A percentile compares a stretch with the other conserved stretches of the same genome.
These are phyloP conservation scores for Beauveria sp. DNA, from an alignment of 2,329 filamentous ascomycete species.

Conservation along the genomic window DNA sequence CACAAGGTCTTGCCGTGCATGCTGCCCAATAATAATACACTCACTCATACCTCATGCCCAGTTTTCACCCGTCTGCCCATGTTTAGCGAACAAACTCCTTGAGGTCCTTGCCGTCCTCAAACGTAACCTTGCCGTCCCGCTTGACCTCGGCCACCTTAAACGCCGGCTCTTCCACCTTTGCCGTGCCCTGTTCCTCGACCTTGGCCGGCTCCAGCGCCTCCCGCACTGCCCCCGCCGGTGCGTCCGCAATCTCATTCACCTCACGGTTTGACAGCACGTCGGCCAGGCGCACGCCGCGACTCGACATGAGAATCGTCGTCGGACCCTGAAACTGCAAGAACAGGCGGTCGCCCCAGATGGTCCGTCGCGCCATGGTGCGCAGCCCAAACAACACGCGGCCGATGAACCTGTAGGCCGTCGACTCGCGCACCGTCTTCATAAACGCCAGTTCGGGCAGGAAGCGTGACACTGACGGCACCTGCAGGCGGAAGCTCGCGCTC, in stretches of 20 bases:
- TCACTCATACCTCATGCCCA: background rate
- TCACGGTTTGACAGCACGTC: conserved; percentile 73
- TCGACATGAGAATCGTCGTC: conserved; percentile 78
- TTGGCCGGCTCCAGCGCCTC: conserved; percentile 42
- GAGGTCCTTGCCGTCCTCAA: conserved; percentile 52
- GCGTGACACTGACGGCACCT: conserved; percentile 62
- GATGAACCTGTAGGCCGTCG: conserved; percentile 63
- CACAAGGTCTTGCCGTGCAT: background rate
- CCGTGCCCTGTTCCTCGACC: background rate
- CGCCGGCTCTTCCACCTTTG: conserved; percentile 21
- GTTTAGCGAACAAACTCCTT: conserved; percentile 45
- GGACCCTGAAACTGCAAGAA: conserved; percentile 89
- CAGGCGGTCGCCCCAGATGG: conserved; percentile 88
- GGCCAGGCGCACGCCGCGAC: conserved; percentile 68
- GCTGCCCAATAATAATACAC: conserved; percentile 5
- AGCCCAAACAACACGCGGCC: conserved; percentile 58
- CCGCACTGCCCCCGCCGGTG: conserved; percentile 59
- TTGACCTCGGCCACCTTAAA: conserved; percentile 50
- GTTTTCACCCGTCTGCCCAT: background rate
- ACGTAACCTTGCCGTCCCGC: conserved; percentile 58
- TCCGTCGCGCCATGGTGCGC: conserved; percentile 69
- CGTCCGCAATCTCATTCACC: conserved; percentile 83
- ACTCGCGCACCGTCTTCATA: conserved; percentile 63
- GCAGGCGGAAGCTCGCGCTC: conserved; percentile 65
- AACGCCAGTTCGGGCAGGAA: conserved; percentile 66